Evolutionary conservation across 164 flowering plant species (phyloP), one percentile per base, ranked within the genome.

Genomic region (Kingdonia uniflora): DNA sequence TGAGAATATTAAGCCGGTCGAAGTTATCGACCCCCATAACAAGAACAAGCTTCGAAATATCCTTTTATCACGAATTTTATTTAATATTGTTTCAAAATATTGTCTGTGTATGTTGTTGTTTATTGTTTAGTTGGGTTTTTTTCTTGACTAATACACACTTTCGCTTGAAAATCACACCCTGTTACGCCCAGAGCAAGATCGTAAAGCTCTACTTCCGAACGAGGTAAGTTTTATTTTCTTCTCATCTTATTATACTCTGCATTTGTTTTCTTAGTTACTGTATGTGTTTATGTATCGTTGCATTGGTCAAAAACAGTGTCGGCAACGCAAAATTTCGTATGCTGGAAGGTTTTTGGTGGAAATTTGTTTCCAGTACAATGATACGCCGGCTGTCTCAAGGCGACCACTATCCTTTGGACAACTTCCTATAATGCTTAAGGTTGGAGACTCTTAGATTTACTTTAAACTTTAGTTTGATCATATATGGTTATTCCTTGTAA

Each of bases 361-460:
- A 2, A 68, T 81, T 13, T 73, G 69, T 52, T 74, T 79, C 44
- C 84, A 81, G 50, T 81, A 73, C 49, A 62, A 69, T 51, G 68
- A 57, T 14, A 8, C 6, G 35, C 35, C 8, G 4, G 35, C 8
- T 29, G 8, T 29, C 4, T 73, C 11, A 64, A 80, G 61, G 71
- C 76, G 14, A 61, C 53, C 11, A 49, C 74, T 11, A 25, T 40
- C n/a, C 59, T 74, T 87, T 58, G 97, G 97, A 26, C 68, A 76
- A 22, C 62, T 91, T 39, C 96, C 97, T 15, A 64, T 91, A 50
- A 91, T 91, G 97, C 55, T 91, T 37, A 85, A 74, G 95, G 97
- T 86, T 53, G 13, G n/a, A n/a, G n/a, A n/a, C n/a, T n/a, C n/a
- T n/a, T n/a, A n/a, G n/a, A n/a, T n/a, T n/a, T n/a, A n/a, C n/a